Evolutionary conservation across 208 protist genomes (phyloP), one percentile per base, ranked within the genome.

Genomic region (Crithidia acanthocephali): DNA sequence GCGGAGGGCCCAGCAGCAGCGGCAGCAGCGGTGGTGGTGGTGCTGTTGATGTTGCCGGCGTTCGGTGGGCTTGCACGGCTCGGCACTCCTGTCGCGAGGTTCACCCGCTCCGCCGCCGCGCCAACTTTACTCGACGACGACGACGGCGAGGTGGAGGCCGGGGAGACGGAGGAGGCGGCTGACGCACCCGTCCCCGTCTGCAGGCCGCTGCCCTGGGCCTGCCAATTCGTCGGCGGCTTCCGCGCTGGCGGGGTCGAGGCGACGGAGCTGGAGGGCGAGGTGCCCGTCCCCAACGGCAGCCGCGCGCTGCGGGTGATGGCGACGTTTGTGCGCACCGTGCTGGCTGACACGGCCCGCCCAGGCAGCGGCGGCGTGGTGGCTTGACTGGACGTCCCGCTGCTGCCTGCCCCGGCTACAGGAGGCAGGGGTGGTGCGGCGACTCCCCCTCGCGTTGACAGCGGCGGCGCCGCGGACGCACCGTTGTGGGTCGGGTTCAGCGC

Each of bases 301-400:
- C 61, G 61, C n/a, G 61, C 45, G 28, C 61, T 66, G 30, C 61
- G 61, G 7, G 32, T 50, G 47, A 66, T 66, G 16, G 61, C 47
- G 11, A 15, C 30, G 47, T 66, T 66, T 3, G 47, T 66, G 47
- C 45, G 61, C 27, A 8, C 61, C 3, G n/a, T 2, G 6, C 61
- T 47, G 8, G 30, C 60, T 1, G 60, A 22, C 18, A 42, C 25
- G 45, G 25, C 25, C 27, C 45, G 32, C 16, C 13, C 22, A 4
- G 37, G 37, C 37, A 42, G 37, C 37, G 37, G 13, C 37, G 37
- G 37, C 13, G 37, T 42, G 9, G 37, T 42, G 37, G 6, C 13
- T 42, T 6, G 13, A 42, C 37, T 42, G 6, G 30, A n/a, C 9
- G 11, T 1, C 33, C 27, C 15, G 4, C 18, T 32, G 20, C 50